Evolutionary conservation across 805 yeast genomes (phyloP).

Genomic region (Gaillardinia entomophila): DNA sequence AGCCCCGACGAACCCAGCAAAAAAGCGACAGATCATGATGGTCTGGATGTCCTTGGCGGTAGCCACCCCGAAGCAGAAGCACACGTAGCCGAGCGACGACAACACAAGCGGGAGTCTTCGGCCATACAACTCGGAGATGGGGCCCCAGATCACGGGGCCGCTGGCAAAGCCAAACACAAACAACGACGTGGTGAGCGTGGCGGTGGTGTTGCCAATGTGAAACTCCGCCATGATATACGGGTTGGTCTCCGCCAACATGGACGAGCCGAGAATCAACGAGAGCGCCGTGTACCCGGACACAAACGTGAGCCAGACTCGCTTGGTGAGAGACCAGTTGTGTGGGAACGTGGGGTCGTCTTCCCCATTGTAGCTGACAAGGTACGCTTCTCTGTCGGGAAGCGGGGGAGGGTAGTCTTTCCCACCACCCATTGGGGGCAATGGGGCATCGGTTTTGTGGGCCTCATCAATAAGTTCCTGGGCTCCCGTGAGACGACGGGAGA

Average conservation of each 20-base stretch:
- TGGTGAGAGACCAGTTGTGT: constrained; percentile 58
- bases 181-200: constrained; percentile 68
- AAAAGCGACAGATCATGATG: constrained; percentile 68
- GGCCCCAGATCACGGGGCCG: constrained; percentile 5
- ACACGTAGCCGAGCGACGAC: constrained; percentile 26
- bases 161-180: constrained; percentile 74
- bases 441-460: constrained; percentile 17
- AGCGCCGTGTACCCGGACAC: constrained; percentile 29
- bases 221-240: constrained; percentile 42
- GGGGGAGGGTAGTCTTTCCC: constrained; percentile 10
- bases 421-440: constrained; percentile 13
- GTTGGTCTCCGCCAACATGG: constrained; percentile 68
- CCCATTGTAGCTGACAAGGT: constrained; percentile 71
- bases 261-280: constrained; percentile 19
- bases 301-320: constrained; percentile 17
- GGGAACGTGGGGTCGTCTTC: constrained; percentile 77
- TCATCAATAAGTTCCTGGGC: constrained; percentile 20
- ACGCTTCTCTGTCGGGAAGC: constrained; percentile 18
- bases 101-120: constrained; percentile 38
- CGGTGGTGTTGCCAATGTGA: constrained; percentile 62
- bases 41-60: constrained; percentile 77
- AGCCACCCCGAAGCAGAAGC: constrained; percentile 60
- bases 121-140: constrained; percentile 16
- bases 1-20: constrained; percentile 77
- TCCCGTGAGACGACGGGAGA: constrained; percentile 16